These are phyloP conservation scores for Decorospora gaudefroyi DNA, from an alignment of 2,329 filamentous ascomycete species.

Conservation along the genomic window DNA sequence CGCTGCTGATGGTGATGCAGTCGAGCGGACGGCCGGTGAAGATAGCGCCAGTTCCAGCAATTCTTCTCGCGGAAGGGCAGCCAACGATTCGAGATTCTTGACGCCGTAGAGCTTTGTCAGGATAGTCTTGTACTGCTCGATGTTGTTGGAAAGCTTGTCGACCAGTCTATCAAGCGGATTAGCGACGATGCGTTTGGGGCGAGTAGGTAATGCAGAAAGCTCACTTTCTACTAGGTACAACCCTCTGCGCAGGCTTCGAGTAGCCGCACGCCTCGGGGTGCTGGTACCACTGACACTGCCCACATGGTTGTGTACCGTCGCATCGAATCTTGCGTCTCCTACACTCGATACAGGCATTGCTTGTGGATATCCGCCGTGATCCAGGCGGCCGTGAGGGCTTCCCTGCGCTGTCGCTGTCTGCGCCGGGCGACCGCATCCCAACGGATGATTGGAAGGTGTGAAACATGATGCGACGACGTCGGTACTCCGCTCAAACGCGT, in stretches of 20 bases:
- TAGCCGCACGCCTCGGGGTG: conserved; percentile 79
- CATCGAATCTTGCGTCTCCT: conserved; percentile 83
- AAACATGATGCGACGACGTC: conserved; percentile 44
- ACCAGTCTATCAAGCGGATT: conserved; percentile 61
- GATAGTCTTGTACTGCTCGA: conserved; percentile 53
- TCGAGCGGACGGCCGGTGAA: conserved; percentile 43
- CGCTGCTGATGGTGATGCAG: conserved; percentile 40
- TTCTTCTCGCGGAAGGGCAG: conserved; percentile 50
- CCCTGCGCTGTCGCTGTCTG: conserved; percentile 40
- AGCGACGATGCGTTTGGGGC: conserved; percentile 57
- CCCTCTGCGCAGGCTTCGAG: conserved; percentile 76
- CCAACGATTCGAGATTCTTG: conserved; percentile 49
- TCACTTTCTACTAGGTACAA: conserved; percentile 78
- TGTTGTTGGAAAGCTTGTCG: conserved; percentile 57
- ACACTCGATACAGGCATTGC: conserved; percentile 73
- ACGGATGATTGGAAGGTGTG: conserved; percentile 52
- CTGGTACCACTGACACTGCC: conserved; percentile 80
- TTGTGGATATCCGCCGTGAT: conserved; percentile 54
- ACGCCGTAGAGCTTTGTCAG: conserved; percentile 51
- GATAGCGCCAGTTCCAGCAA: conserved; percentile 53
- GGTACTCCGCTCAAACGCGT: no score
- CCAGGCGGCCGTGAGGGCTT: conserved; percentile 46
- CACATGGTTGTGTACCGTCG: conserved; percentile 79
- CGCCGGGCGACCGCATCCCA: conserved; percentile 39
- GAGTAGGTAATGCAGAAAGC: conserved; percentile 30